Conservation (phyloP, 2,329 filamentous ascomycete genomes). For the Blastomyces silverae region DNA sequence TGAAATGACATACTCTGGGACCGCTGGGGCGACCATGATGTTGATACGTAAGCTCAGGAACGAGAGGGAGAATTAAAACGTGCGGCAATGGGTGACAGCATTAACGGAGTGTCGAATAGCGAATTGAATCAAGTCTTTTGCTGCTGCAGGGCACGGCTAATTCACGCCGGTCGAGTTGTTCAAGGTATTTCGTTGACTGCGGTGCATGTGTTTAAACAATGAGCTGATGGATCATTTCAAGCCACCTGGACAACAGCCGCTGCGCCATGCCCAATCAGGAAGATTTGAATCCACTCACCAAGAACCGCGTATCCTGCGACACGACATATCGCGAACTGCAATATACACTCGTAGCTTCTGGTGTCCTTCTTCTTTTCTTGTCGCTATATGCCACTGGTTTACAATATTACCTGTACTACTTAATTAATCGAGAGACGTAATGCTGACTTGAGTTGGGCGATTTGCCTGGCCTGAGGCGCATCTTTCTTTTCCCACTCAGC, state of each 20-base stretch:
- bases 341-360: neutral
- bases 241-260: neutral
- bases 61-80: neutral
- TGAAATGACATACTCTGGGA: slow-evolving; percentile 58
- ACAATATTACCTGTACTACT: neutral
- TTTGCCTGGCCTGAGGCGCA: slow-evolving; percentile 16
- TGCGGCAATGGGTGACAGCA: neutral
- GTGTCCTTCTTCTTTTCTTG: neutral
- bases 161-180: neutral
- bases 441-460: neutral
- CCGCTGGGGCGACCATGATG: slow-evolving; percentile 66
- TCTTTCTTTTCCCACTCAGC: slow-evolving; percentile 14
- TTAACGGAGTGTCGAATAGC: neutral
- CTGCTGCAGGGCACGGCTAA: neutral
- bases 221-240: neutral
- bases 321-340: neutral
- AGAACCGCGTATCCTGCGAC: neutral
- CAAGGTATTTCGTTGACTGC: neutral
- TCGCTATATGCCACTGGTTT: neutral
- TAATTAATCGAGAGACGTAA: neutral
- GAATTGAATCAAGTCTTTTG: neutral
- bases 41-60: slow-evolving; percentile 13
- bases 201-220: neutral
- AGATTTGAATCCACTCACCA: slow-evolving; percentile 7
- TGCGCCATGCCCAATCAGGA: slow-evolving; percentile 18